A percentile compares a stretch with the other conserved stretches of the same genome.
Evolutionary conservation across 177 flowering plant genomes (phyloP).

Genomic region (Vitis hybrid): DNA sequence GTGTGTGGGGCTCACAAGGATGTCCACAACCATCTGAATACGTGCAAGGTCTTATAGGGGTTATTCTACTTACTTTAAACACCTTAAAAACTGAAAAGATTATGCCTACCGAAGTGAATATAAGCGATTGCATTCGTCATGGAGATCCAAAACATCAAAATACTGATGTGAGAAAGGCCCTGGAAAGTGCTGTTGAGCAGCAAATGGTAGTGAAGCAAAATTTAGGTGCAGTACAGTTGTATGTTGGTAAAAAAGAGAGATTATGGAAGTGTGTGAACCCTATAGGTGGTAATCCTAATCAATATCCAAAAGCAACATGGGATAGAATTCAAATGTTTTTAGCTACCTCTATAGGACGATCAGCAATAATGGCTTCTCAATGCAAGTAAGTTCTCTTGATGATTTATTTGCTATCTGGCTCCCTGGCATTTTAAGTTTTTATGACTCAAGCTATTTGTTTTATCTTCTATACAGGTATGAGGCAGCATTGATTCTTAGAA

Average conservation of each 20-base stretch:
- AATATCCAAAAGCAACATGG: slow-evolving; percentile 61
- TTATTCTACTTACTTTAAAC: slow-evolving; percentile 68
- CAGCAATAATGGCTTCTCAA: slow-evolving; percentile 57
- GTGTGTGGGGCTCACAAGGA: slow-evolving; percentile 54
- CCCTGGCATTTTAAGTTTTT: neutral
- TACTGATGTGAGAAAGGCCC: slow-evolving; percentile 66
- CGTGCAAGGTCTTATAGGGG: slow-evolving; percentile 67
- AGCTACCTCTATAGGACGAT: slow-evolving; percentile 54
- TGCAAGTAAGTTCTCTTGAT: slow-evolving; percentile 55
- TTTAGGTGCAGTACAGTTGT: slow-evolving; percentile 53
- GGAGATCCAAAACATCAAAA: slow-evolving; percentile 60
- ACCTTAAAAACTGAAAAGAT: slow-evolving; percentile 72
- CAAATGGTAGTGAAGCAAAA: slow-evolving; percentile 60
- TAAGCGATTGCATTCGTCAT: slow-evolving; percentile 71
- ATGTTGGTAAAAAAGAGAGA: slow-evolving; percentile 57
- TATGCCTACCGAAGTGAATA: slow-evolving; percentile 78
- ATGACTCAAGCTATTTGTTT: neutral
- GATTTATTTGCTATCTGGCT: neutral
- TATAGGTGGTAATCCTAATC: slow-evolving; percentile 49
- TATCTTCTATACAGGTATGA: slow-evolving; percentile 57
- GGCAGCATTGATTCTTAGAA: slow-evolving; percentile 63
- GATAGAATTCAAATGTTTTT: slow-evolving; percentile 62
- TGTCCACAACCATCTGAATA: slow-evolving; percentile 50
- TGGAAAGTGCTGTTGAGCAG: slow-evolving; percentile 66
- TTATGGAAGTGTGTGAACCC: slow-evolving; percentile 87